Percentiles rank a stretch among this genome's conserved stretches.
Conservation (phyloP, 495 filamentous ascomycete genomes). For the Aspergillus ostianus region DNA sequence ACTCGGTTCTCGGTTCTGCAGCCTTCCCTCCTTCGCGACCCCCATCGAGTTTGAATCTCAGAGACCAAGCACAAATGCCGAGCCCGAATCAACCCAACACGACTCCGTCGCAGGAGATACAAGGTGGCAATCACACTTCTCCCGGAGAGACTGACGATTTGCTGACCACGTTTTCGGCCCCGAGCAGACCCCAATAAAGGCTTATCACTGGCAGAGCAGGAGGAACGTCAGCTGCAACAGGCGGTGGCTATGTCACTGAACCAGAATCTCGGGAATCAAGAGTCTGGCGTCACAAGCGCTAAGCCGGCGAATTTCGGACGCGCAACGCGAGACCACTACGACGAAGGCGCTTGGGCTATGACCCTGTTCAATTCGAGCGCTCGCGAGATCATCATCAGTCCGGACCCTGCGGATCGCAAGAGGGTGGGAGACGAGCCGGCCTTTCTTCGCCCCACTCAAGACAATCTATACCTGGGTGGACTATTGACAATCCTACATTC, state of each 20-base stretch:
- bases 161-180: background rate
- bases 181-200: slow-evolving; percentile 43
- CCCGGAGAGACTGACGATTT: slow-evolving; percentile 12
- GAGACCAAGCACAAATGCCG: slow-evolving; percentile 24
- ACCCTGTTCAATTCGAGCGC: slow-evolving; percentile 53
- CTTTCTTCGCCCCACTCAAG: slow-evolving; percentile 67
- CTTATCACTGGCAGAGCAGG: slow-evolving; percentile 48
- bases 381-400: slow-evolving; percentile 60
- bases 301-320: slow-evolving; percentile 61
- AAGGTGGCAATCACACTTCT: slow-evolving; percentile 5
- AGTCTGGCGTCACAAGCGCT: slow-evolving; percentile 53
- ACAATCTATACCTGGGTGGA: slow-evolving; percentile 59
- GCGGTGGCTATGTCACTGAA: slow-evolving; percentile 56
- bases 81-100: slow-evolving; percentile 9
- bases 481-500: slow-evolving; percentile 78
- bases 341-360: slow-evolving; percentile 75
- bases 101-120: slow-evolving; percentile 15
- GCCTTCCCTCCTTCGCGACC: slow-evolving; percentile 63
- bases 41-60: slow-evolving; percentile 61
- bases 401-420: slow-evolving; percentile 59
- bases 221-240: slow-evolving; percentile 57
- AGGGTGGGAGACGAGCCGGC: slow-evolving; percentile 58
- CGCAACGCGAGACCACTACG: slow-evolving; percentile 70
- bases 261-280: slow-evolving; percentile 49
- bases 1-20: slow-evolving; percentile 45